Conservation (phyloP, 257 asterid genomes). For the Knoxia roxburghii region DNA sequence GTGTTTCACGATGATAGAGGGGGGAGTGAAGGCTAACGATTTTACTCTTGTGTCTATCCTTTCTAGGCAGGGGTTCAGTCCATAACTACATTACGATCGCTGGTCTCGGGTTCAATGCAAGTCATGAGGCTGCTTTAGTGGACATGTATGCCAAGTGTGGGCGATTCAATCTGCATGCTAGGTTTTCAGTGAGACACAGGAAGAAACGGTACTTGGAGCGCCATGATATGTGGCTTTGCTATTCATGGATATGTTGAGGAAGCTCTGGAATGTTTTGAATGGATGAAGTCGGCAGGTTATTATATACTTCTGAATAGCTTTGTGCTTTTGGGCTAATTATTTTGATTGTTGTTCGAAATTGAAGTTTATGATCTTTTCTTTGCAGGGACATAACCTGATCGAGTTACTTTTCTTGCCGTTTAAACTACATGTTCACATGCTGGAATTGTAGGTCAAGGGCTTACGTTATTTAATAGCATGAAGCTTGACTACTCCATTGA, state of each 20-base stretch:
- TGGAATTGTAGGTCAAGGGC: slow-evolving; percentile 37
- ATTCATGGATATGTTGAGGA: slow-evolving; percentile 31
- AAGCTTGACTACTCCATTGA: slow-evolving; percentile 24
- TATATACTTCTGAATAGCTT: not conserved
- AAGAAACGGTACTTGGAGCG: slow-evolving; percentile 34
- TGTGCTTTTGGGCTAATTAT: not conserved
- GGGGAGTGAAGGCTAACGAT: slow-evolving; percentile 30
- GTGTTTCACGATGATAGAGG: slow-evolving; percentile 31
- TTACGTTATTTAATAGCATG: slow-evolving; percentile 30
- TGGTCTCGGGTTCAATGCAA: slow-evolving; percentile 20
- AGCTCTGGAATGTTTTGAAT: slow-evolving; percentile 33
- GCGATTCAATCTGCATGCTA: slow-evolving; percentile 26
- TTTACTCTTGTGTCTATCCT: slow-evolving; percentile 32
- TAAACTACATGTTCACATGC: slow-evolving; percentile 38
- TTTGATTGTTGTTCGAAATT: not conserved
- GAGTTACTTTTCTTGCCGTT: slow-evolving; percentile 29
- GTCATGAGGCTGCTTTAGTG: slow-evolving; percentile 33
- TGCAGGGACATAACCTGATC: slow-evolving; percentile 36
- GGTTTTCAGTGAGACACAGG: slow-evolving; percentile 26
- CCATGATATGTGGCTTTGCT: slow-evolving; percentile 42
- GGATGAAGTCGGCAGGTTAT: slow-evolving; percentile 28
- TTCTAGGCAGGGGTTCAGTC: slow-evolving; percentile 28
- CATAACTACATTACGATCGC: slow-evolving; percentile 16
- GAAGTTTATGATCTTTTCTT: slow-evolving; percentile 2
- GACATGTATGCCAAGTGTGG: slow-evolving; percentile 48